Base-by-base conservation (phyloP, 768 basidiomycete genomes). In the Tubosaeta brunneosetosa region DNA sequence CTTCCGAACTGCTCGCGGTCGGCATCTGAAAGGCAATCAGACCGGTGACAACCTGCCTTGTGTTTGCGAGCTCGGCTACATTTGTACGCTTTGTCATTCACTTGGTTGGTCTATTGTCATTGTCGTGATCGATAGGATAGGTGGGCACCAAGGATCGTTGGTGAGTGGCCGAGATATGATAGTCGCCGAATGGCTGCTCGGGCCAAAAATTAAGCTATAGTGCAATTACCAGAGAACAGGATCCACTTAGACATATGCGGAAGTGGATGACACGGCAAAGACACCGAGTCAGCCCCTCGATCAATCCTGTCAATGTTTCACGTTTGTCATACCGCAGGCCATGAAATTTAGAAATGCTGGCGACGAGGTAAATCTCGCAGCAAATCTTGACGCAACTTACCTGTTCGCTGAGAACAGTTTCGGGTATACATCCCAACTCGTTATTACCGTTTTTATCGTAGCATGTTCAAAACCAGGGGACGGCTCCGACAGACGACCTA, bases 241-340 rank as follows among this genome's bases (percentile, higher is more conserved):
- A 56, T 60, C 73, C 46, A 34, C 57, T 47, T 73, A 32, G 51
- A 72, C 73, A 71, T 66, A 73, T 73, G 26, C 37, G 70, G 73
- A 60, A 65, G 38, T 44, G 46, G 16, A 27, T 42, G 51, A 58
- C 43, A 50, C 51, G 57, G 53, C 60, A 61, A 61, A 65, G 64
- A 52, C 44, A 54, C 58, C 58, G 57, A 59, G 52, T 58, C 56
- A 58, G 58, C 25, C 68, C 59, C 64, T 70, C 74, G 77, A 78
- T 78, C 76, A 74, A 48, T 59, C 43, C 60, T 63, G 63, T 55
- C 58, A 48, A 52, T 75, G 77, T 78, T 75, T 79, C 76, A 76
- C 56, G 61, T 64, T 62, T 68, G 57, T 67, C 67, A 67, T 62
- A 48, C 50, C 46, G 25, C 50, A 26, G 42, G 26, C 46, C 40